A percentile compares a stretch with the other conserved stretches of the same genome.
Evolutionary conservation across 1,284 basidiomycete genomes (phyloP).

Genomic region (Meripilus lineatus): DNA sequence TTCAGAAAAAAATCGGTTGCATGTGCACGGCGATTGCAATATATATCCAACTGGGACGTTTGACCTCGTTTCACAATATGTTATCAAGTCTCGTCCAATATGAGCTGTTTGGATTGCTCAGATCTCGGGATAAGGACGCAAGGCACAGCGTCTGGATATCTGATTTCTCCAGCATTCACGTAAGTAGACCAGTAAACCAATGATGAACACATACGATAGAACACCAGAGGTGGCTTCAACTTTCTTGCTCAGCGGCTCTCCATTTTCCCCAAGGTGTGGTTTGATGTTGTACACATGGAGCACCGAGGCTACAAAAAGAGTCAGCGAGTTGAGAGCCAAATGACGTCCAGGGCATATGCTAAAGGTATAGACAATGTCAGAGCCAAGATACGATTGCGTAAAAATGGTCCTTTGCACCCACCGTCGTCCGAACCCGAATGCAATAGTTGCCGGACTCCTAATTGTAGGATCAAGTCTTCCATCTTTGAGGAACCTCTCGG

Average conservation of each 20-base stretch:
- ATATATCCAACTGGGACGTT: too few relatives aligned
- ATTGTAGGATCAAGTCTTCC: conserved; percentile 4
- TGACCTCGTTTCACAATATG: too few relatives aligned
- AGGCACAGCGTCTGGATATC: conserved; percentile 1
- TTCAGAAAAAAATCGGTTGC: too few relatives aligned
- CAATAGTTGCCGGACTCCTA: conserved; percentile 1
- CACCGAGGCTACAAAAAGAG: conserved; percentile 1
- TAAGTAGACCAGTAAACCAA: not conserved
- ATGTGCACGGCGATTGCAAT: too few relatives aligned
- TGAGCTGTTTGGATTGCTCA: not conserved
- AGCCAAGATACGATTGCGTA: not conserved
- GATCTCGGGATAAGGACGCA: conserved; percentile 1
- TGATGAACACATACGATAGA: conserved; percentile 1
- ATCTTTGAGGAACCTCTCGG: conserved; percentile 6
- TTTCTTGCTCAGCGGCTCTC: too few relatives aligned
- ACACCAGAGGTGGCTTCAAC: conserved; percentile 2
- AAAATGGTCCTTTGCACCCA: not conserved
- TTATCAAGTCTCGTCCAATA: not conserved
- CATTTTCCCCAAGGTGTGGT: not conserved
- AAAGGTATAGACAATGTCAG: too few relatives aligned
- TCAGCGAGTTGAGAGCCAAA: not conserved
- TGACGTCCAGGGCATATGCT: conserved; percentile 5
- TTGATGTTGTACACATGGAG: conserved; percentile 5
- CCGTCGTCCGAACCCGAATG: conserved; percentile 12
- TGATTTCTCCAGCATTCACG: too few relatives aligned